Evolutionary conservation across 129 eudicot species (phyloP).

Genomic region (Solidago caesia): DNA sequence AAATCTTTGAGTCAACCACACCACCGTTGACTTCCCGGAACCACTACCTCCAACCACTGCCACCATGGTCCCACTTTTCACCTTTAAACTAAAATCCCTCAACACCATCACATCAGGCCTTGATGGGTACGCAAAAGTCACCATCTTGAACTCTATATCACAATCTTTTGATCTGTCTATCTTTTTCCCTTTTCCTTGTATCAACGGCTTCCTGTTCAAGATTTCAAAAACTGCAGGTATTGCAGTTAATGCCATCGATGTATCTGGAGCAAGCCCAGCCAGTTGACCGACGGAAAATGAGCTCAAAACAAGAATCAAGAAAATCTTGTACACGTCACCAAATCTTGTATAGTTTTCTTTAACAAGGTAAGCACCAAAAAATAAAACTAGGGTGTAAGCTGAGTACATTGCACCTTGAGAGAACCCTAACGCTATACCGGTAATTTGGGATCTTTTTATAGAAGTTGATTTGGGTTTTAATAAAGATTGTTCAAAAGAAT

Average conservation of each 20-base stretch:
- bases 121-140: slow-evolving; percentile 68
- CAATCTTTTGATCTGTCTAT: slow-evolving; percentile 43
- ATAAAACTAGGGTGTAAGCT: slow-evolving; percentile 66
- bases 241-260: slow-evolving; percentile 66
- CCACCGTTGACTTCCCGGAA: slow-evolving; percentile 64
- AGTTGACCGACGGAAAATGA: slow-evolving; percentile 81
- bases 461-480: slow-evolving; percentile 59
- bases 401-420: slow-evolving; percentile 86
- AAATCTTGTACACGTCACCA: slow-evolving; percentile 74
- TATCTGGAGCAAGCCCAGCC: slow-evolving; percentile 92
- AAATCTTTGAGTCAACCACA: slow-evolving; percentile 56
- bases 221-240: slow-evolving; percentile 56
- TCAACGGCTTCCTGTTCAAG: slow-evolving; percentile 51
- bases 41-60: slow-evolving; percentile 83
- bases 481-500: slow-evolving; percentile 59
- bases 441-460: slow-evolving; percentile 54
- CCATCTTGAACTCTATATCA: slow-evolving; percentile 66
- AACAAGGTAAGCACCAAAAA: slow-evolving; percentile 70
- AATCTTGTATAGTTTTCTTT: slow-evolving; percentile 38
- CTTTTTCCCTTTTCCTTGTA: slow-evolving; percentile 44
- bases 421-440: slow-evolving; percentile 64
- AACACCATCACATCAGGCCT: slow-evolving; percentile 49
- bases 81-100: slow-evolving; percentile 43
- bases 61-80: slow-evolving; percentile 55
- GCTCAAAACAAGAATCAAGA: slow-evolving; percentile 79